These are phyloP conservation scores for Auricularia auricula-judae DNA, from an alignment of 768 basidiomycete species.

Conservation along the genomic window DNA sequence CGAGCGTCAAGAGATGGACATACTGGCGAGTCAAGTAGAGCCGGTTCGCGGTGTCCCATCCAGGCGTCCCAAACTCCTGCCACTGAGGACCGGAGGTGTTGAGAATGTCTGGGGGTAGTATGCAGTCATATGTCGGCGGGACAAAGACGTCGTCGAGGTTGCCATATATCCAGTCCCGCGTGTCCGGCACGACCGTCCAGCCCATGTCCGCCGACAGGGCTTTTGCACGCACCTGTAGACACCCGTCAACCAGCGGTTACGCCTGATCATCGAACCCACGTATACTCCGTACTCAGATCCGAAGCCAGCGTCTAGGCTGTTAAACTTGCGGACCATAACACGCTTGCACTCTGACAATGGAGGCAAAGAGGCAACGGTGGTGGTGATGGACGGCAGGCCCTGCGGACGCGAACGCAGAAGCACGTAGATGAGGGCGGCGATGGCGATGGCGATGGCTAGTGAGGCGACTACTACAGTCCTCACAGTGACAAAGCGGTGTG, in stretches of 20 bases:
- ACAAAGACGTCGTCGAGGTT: neutral
- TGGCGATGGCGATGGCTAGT: too few species aligned
- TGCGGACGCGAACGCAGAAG: too few species aligned
- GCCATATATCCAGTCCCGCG: neutral
- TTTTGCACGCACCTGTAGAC: neutral
- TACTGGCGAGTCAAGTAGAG: neutral
- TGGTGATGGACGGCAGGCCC: too few species aligned
- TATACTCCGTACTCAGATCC: neutral
- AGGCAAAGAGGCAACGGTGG: too few species aligned
- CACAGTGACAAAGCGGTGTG: too few species aligned
- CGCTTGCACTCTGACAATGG: neutral
- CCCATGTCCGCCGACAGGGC: neutral
- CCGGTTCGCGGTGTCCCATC: neutral
- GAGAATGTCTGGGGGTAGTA: neutral
- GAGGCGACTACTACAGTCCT: too few species aligned
- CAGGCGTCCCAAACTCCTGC: neutral
- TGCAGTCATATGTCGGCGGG: neutral
- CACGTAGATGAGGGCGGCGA: too few species aligned
- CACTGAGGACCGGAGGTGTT: neutral
- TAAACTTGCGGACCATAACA: neutral
- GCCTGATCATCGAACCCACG: neutral
- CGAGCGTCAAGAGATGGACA: neutral
- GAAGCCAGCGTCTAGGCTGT: neutral
- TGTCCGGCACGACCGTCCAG: neutral
- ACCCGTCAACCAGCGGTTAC: neutral